phyloP scores from a whole-genome alignment of 1,284 basidiomycete genomes.

The Porogramme epimiltina region DNA sequence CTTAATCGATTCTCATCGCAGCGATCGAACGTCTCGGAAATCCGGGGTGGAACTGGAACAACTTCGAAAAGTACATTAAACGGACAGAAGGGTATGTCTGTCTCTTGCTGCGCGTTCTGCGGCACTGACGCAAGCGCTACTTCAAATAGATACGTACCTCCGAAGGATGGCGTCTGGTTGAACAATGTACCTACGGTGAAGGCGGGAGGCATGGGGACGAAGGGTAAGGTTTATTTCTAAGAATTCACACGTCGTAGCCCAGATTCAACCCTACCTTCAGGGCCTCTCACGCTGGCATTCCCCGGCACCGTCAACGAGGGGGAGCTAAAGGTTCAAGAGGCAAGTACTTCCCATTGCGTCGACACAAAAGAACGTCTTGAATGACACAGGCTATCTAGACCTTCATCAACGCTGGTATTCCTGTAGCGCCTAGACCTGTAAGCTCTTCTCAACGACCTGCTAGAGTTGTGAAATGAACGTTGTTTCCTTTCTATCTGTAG shows the following conservation, averaged over 20 bases:
- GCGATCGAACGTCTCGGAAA: conserved; percentile 28
- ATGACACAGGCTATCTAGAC: conserved; percentile 15
- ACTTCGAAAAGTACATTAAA: conserved; percentile 22
- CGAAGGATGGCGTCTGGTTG: conserved; percentile 16
- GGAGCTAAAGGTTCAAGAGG: conserved; percentile 26
- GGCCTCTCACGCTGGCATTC: conserved; percentile 23
- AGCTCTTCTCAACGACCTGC: background rate
- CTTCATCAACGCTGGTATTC: conserved; percentile 27
- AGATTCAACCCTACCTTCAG: conserved; percentile 4
- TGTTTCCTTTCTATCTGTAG: conserved; percentile 7
- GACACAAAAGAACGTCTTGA: no score
- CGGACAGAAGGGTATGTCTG: conserved; percentile 21
- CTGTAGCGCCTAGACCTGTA: conserved; percentile 22
- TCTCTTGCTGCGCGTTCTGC: background rate
- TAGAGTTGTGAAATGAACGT: no score
- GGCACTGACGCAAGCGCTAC: background rate
- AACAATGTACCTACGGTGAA: conserved; percentile 22
- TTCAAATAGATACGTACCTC: conserved; percentile 26
- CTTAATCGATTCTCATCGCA: conserved; percentile 5
- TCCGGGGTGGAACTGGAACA: conserved; percentile 29
- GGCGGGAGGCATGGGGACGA: conserved; percentile 18
- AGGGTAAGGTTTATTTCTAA: conserved; percentile 12
- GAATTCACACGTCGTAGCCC: background rate
- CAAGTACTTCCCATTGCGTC: background rate
- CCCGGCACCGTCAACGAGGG: conserved; percentile 23